Percentiles rank a stretch among this genome's conserved stretches.
Evolutionary conservation across 495 filamentous ascomycete species (phyloP).

Genomic region (Hypoxylon rickii): DNA sequence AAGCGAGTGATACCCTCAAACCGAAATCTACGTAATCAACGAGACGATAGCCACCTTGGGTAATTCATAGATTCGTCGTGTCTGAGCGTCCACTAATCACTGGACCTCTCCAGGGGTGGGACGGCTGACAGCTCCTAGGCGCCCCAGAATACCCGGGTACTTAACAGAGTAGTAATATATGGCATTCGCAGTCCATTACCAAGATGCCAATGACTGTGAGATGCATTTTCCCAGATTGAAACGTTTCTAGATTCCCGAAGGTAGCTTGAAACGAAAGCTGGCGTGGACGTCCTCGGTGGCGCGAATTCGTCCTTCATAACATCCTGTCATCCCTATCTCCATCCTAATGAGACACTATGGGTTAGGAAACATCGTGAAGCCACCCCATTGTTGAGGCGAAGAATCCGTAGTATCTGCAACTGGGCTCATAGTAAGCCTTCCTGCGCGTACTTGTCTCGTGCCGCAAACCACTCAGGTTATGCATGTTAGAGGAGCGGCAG

Average conservation of each 20-base stretch:
- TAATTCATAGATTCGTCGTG: background rate
- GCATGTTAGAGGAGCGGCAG: no score
- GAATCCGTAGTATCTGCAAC: no score
- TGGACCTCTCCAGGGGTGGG: no score
- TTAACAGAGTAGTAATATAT: no score
- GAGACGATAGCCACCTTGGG: background rate
- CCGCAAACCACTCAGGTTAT: background rate
- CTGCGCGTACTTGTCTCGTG: background rate
- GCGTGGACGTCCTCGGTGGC: no score
- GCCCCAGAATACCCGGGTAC: no score
- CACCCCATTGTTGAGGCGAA: no score
- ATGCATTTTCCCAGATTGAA: constrained; percentile 7
- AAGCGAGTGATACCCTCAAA: constrained; percentile 16
- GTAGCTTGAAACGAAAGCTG: constrained; percentile 10
- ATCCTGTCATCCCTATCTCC: no score
- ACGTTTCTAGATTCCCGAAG: constrained; percentile 17
- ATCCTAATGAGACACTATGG: background rate
- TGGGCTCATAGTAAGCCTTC: background rate
- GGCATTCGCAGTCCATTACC: background rate
- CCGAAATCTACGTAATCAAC: constrained; percentile 4
- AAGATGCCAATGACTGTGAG: background rate
- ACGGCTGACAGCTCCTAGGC: no score
- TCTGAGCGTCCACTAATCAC: no score
- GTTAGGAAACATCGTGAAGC: background rate
- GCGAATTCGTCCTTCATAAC: no score